Evolutionary conservation across 176 grass and related monocot species (phyloP).

Genomic region (Paspalum vaginatum): DNA sequence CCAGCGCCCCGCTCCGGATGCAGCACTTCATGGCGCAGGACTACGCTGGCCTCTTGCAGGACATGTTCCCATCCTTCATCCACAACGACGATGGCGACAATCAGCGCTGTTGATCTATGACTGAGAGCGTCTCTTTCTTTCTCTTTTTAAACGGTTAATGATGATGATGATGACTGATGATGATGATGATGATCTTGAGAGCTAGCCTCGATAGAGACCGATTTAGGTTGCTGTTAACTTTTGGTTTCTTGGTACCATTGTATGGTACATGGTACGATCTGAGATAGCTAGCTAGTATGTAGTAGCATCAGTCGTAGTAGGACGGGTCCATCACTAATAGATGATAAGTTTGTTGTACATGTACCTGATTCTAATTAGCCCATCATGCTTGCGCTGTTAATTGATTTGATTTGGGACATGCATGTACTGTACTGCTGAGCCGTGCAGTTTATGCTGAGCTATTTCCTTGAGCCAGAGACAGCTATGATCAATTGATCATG

Average conservation of each 20-base stretch:
- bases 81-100: slow-evolving; percentile 22
- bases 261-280: slow-evolving; percentile 9
- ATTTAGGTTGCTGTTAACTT: slow-evolving; percentile 33
- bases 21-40: slow-evolving; percentile 69
- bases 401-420: neutral
- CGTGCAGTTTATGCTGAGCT: slow-evolving; percentile 24
- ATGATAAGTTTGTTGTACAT: slow-evolving; percentile 37
- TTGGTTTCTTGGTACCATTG: slow-evolving; percentile 13
- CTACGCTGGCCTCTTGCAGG: slow-evolving; percentile 80
- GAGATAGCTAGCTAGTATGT: slow-evolving; percentile 7
- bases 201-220: slow-evolving; percentile 1
- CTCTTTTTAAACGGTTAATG: neutral
- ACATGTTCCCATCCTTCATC: slow-evolving; percentile 76
- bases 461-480: neutral
- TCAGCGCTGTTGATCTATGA: slow-evolving; percentile 24
- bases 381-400: slow-evolving; percentile 30
- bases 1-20: slow-evolving; percentile 38
- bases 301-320: neutral
- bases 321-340: neutral
- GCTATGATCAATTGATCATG: too few species aligned
- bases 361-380: slow-evolving; percentile 46
- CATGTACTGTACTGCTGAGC: neutral
- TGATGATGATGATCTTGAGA: slow-evolving; percentile 1
- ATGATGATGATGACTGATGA: neutral
- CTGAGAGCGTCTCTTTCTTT: neutral